These are phyloP conservation scores for Phyllosticta citribraziliensis DNA, from an alignment of 2,329 filamentous ascomycete species.

Conservation along the genomic window DNA sequence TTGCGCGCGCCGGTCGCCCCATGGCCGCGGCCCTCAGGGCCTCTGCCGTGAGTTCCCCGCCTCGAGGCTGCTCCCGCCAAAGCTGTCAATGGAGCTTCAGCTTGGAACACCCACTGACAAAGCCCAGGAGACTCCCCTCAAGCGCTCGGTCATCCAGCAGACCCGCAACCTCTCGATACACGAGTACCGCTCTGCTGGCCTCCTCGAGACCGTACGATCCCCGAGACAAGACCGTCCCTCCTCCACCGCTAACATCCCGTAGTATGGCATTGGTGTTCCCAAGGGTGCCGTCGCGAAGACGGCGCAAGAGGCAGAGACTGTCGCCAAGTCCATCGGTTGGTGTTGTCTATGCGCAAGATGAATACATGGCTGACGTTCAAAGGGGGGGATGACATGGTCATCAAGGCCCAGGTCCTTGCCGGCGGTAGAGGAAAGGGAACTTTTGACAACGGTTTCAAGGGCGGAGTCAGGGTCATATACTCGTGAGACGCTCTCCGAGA, in stretches of 20 bases:
- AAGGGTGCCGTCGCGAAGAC: conserved; percentile 78
- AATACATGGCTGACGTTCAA: conserved; percentile 1
- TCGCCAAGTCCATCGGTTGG: conserved; percentile 79
- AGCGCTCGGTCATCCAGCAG: conserved; percentile 59
- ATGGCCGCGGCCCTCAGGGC: conserved; percentile 71
- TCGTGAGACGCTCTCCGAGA: conserved; percentile 46
- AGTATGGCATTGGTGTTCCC: conserved; percentile 94
- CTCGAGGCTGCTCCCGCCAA: neutral
- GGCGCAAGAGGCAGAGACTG: conserved; percentile 77
- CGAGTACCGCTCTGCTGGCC: conserved; percentile 92
- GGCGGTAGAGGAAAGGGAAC: conserved; percentile 95
- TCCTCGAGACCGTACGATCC: conserved; percentile 57
- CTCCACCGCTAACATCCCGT: conserved; percentile 13
- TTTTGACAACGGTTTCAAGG: conserved; percentile 98
- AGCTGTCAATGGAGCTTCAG: conserved; percentile 7
- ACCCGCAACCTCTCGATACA: conserved; percentile 88
- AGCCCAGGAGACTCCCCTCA: conserved; percentile 46
- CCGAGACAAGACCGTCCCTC: conserved; percentile 12
- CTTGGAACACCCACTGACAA: conserved; percentile 16
- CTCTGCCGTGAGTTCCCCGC: conserved; percentile 53
- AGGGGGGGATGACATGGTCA: conserved; percentile 89
- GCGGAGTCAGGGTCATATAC: conserved; percentile 97
- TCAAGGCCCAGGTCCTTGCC: conserved; percentile 98
- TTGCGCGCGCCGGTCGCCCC: conserved; percentile 66
- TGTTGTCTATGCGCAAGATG: neutral